phyloP scores from a whole-genome alignment of 2,329 filamentous ascomycete species.

The Talaromyces rugulosus region DNA sequence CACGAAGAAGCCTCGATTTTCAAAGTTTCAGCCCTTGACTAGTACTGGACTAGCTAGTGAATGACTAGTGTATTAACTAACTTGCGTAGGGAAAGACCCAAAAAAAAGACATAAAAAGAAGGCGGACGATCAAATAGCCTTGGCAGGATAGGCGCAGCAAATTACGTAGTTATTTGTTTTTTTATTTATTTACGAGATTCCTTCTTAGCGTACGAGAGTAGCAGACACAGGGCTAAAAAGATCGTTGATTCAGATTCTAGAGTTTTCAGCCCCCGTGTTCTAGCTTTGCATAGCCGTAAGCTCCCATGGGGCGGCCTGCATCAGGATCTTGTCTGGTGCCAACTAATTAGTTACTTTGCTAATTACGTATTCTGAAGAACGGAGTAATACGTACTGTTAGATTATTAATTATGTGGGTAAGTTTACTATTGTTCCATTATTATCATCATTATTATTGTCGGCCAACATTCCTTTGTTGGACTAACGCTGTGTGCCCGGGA shows the following conservation, averaged over 20 bases:
- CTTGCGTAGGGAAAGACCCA: not conserved
- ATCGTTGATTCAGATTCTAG: not conserved
- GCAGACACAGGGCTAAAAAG: not conserved
- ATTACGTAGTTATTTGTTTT: not conserved
- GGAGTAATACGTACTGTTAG: conserved; percentile 1
- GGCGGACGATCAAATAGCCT: not conserved
- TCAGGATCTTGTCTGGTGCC: not conserved
- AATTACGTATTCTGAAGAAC: not conserved
- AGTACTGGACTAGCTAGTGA: not conserved
- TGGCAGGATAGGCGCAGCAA: not conserved
- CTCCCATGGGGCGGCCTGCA: not conserved
- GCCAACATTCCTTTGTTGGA: not conserved
- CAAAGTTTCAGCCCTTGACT: not conserved
- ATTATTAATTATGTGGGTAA: not conserved
- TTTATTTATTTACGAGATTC: not conserved
- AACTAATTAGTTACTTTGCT: not conserved
- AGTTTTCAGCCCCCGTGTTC: not conserved
- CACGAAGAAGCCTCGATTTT: not conserved
- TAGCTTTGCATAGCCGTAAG: not conserved
- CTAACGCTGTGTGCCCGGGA: not conserved
- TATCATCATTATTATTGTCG: no score
- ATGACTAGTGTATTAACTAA: not conserved
- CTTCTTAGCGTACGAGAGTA: not conserved
- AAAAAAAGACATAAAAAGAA: not conserved
- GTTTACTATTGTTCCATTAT: not conserved